Base-by-base conservation (phyloP, 2,329 filamentous ascomycete genomes). In the Neobulgaria alba region DNA sequence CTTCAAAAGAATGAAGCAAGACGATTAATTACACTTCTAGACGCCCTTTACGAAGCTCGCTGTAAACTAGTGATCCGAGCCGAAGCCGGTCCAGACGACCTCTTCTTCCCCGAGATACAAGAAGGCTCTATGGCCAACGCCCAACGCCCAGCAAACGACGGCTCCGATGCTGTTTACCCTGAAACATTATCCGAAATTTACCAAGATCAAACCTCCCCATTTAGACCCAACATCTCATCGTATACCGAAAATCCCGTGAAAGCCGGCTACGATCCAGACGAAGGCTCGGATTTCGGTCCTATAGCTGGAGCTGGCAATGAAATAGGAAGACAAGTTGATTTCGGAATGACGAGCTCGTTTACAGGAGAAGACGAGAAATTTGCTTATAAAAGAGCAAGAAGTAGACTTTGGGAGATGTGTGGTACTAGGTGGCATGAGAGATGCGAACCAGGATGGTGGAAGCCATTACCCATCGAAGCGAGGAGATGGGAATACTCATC, bases 301-400 rank as follows among this genome's bases (percentile, higher is more conserved):
- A 19, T 48, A 19, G 10, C 57, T 63, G 38, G 62, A 48, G 38
- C 56, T 51, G 48, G 57, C 30, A 58, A 48, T 26, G 60, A 61
- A 39, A 61, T 73, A n/a, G 58, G 63, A 31, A 52, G 58, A 10
- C 43, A 45, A 29, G 54, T 60, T 2, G 73, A 90, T 55, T 92
- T 90, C 55, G 73, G 68, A 36, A 77, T 80, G 48, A 72, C 79
- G 0, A 66, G 70, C 9, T 77, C 74, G 0, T 83, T 90, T 54
- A 89, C 82, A 0, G 85, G 85, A 10, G 82, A 89, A 57, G 85
- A 90, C 58, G 85, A 90, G 60, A 69, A 77, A 10, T 92, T 92
- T 57, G 85, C 85, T 0, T 89, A 87, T 52, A 85, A 85, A 61
- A 71, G 85, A 17, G 85, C 85, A 2, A 70, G 77, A 32, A 85